phyloP scores from a whole-genome alignment of 139 green algal genomes.

The Nannochloris sp. region DNA sequence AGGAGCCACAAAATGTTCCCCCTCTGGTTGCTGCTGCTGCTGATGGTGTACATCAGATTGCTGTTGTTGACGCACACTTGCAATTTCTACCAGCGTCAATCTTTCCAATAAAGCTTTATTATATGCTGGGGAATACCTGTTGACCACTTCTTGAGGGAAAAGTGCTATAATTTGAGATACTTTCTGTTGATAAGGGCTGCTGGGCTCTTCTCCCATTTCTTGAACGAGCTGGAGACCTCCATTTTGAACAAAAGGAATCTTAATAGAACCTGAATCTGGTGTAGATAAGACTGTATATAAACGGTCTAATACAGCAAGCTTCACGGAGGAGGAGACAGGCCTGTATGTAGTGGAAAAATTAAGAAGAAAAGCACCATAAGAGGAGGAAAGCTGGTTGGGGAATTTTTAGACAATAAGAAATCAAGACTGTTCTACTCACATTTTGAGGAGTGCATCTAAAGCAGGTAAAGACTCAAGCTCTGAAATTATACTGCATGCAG shows the following conservation, averaged over 20 bases:
- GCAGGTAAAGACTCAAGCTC: conserved; percentile 3
- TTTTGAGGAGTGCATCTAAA: neutral
- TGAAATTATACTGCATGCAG: neutral
- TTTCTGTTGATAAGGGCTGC: neutral
- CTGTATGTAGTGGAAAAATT: neutral
- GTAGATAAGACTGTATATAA: neutral
- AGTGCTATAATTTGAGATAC: neutral
- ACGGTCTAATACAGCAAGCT: neutral
- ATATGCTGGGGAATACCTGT: conserved; percentile 5
- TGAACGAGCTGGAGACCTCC: neutral
- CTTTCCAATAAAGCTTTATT: conserved; percentile 2
- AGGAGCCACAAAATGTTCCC: neutral
- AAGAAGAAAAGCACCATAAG: neutral
- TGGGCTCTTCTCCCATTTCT: neutral
- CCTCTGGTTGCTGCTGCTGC: no score
- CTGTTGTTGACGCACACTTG: no score
- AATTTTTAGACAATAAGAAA: neutral
- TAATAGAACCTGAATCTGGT: neutral
- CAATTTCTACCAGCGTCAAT: neutral
- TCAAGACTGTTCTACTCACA: neutral
- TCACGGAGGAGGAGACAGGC: neutral
- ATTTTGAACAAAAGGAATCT: neutral
- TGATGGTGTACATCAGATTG: no score
- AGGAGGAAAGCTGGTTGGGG: neutral
- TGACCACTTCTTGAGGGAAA: conserved; percentile 7